phyloP scores from a whole-genome alignment of 2,329 filamentous ascomycete genomes.

The Cladosporium phlei region DNA sequence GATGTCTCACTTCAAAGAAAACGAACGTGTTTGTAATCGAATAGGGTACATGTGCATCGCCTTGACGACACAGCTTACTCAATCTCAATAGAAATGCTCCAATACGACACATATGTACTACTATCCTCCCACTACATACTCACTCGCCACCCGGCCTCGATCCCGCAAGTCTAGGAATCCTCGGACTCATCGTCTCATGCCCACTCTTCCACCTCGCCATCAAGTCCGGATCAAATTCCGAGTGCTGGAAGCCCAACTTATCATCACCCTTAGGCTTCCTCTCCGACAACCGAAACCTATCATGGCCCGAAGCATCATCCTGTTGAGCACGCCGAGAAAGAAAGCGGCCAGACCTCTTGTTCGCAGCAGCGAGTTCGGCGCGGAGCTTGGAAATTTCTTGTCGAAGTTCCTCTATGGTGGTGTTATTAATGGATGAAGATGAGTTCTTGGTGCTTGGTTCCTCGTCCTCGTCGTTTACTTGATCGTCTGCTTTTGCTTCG shows the following conservation, averaged over 20 bases:
- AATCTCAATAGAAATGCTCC: too few relatives aligned
- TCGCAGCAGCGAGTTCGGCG: slow-evolving; percentile 1
- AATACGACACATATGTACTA: too few relatives aligned
- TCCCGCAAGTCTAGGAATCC: background rate
- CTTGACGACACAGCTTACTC: too few relatives aligned
- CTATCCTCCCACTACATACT: too few relatives aligned
- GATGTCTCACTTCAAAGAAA: too few relatives aligned
- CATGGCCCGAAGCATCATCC: background rate
- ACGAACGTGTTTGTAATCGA: too few relatives aligned
- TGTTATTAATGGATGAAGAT: background rate
- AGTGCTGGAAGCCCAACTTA: too few relatives aligned
- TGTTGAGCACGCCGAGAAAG: background rate
- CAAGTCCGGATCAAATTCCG: slow-evolving; percentile 7
- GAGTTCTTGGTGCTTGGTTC: background rate
- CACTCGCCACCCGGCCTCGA: background rate
- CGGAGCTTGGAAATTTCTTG: background rate
- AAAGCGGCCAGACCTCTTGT: slow-evolving; percentile 2
- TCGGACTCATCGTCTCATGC: slow-evolving; percentile 7
- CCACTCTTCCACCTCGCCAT: slow-evolving; percentile 8
- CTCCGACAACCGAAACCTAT: slow-evolving; percentile 7
- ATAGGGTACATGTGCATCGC: too few relatives aligned
- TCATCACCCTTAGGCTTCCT: background rate
- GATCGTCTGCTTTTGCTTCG: too few relatives aligned
- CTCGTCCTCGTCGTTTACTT: slow-evolving; percentile 3
- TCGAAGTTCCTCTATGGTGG: slow-evolving; percentile 2